Evolutionary conservation across 1,139 yeast genomes (phyloP), one percentile per base, ranked within the genome.

Genomic region (Kazachstania sp.): DNA sequence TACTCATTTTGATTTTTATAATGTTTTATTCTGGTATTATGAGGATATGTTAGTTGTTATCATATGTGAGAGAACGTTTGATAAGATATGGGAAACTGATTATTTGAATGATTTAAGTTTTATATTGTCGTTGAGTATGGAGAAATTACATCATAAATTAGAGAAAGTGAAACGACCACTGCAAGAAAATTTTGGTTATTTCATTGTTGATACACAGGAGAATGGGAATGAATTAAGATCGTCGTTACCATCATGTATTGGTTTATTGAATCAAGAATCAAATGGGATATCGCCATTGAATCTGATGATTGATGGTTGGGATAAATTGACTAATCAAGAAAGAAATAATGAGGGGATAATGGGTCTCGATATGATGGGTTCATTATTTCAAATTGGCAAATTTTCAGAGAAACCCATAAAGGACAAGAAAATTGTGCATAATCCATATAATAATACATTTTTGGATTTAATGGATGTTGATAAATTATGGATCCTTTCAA

Each of bases 11-110:
- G 46, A 46, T 37, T 37, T 28, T 11, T 61, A 54, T 46, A 56
- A 58, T 38, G 45, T 57, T 19, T 26, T 64, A 19, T 60, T 61
- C 46, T 64, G 68, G 68, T 60, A 55, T 42, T 61, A 52, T 46
- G 52, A 60, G 13, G 63, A 60, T 44, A 47, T 56, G 4, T 45
- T 61, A 16, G 54, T 54, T 1, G 51, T 59, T 1, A 49, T 63
- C 13, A 54, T 62, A 2, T 54, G 57, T 46, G 55, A 63, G 35
- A 46, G 50, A 2, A 41, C 47, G 11, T 63, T 63, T 44, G 50
- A 50, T 3, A 58, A 51, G 29, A 57, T 64, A n/a, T 58, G 60
- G 57, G 63, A 62, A 23, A 45, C 46, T 11, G 54, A 56, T 4
- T 64, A 60, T 45, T 47, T 64, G 40, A 56, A 54, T 29, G 57